Evolutionary conservation across 805 yeast species (phyloP), one percentile per base, ranked within the genome.

Genomic region (Saturnispora ahearnii): DNA sequence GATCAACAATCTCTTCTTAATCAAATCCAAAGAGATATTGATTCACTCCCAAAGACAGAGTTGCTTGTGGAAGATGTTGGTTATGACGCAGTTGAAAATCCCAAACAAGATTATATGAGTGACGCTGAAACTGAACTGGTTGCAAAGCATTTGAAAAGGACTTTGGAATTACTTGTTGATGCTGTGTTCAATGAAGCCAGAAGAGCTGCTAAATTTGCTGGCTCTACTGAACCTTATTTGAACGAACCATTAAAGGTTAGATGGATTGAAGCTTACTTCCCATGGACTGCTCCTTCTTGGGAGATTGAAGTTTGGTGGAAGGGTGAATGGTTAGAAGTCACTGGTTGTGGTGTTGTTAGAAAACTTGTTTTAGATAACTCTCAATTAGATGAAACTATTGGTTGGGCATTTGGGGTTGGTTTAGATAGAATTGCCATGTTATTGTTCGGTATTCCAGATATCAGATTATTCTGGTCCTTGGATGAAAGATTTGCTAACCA

Each of bases 221-320:
- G 89, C 0, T 71, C 79, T 1, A 75, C 72, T 33, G 80, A 77
- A 49, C 79, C 76, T 5, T 83, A 81, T 57, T 65, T 82, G 54
- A 74, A 79, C 52, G 84, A 82, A 57, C 96, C 96, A 6, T 73
- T 93, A 53, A 82, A 78, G 61, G 86, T 90, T 18, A 76, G 98
- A 57, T 93, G 99, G 99, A 84, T 89, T 32, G 95, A 87, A 60
- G 95, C 93, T 0, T 87, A 82, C 60, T 93, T 93, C 71, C 99
- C 99, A 3, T 93, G 98, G 97, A 93, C 99, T 3, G 81, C 96
- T 1, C 99, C 99, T 3, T 86, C 96, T 41, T 93, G 96, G 95
- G 97, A 93, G 62, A 88, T 95, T 57, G 99, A 93, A 67, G 96
- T 93, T 4, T 89, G 95, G 90, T 93, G 98, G 97, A 87, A 89